Conservation (phyloP, 2,329 filamentous ascomycete species). For the Periglandula ipomoeae region DNA sequence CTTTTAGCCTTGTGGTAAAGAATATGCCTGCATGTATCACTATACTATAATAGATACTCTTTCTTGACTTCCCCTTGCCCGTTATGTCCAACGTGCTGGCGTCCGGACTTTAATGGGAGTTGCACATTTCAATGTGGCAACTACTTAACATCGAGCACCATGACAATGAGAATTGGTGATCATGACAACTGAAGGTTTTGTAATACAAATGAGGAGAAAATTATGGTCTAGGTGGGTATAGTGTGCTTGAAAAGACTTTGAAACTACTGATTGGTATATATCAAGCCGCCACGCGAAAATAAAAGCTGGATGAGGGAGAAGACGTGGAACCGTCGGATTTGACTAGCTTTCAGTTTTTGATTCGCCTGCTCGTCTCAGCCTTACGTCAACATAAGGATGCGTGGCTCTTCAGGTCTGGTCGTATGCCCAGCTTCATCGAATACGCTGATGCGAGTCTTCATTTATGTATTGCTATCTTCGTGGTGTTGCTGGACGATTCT, state of each 20-base stretch:
- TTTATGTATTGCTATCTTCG: conserved; percentile 34
- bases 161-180: no score
- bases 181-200: no score
- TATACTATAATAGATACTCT: background rate
- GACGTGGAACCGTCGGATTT: no score
- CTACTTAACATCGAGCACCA: no score
- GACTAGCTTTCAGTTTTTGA: no score
- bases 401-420: background rate
- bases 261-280: background rate
- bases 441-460: conserved; percentile 13
- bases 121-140: no score
- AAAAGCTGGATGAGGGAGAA: background rate
- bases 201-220: background rate
- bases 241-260: background rate
- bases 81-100: background rate
- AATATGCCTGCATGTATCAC: conserved; percentile 12
- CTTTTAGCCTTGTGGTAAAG: conserved; percentile 6
- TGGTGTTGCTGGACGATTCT: conserved; percentile 32
- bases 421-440: background rate
- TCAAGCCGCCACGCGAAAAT: background rate
- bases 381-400: no score
- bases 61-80: background rate
- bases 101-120: no score
- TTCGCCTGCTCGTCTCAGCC: no score
- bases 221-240: conserved; percentile 1